Evolutionary conservation across 2,329 filamentous ascomycete species (phyloP).

Genomic region (Fusarium tupiense): DNA sequence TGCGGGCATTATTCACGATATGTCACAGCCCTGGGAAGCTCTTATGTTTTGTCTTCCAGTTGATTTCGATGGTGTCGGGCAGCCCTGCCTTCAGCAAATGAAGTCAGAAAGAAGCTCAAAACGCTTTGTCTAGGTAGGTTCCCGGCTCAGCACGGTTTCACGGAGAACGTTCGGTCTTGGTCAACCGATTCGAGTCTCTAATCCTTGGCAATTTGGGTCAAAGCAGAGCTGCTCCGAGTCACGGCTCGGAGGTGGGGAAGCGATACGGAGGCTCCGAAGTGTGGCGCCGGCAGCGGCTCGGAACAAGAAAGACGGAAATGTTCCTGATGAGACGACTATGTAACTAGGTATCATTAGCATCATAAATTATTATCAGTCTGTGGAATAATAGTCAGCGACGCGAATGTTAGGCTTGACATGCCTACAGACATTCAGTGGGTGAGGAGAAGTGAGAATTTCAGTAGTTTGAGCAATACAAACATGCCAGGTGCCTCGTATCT

Average conservation of each 20-base stretch:
- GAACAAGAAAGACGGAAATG: neutral
- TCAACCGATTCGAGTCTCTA: neutral
- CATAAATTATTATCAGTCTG: neutral
- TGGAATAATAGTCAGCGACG: neutral
- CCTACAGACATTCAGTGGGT: neutral
- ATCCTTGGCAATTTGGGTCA: slow-evolving; percentile 19
- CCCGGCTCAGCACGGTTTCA: neutral
- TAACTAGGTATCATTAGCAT: neutral
- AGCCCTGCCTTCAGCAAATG: neutral
- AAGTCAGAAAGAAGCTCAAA: neutral
- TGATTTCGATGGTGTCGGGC: neutral
- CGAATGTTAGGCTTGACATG: neutral
- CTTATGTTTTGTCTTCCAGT: neutral
- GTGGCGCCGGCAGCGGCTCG: slow-evolving; percentile 23
- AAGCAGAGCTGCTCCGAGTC: slow-evolving; percentile 11
- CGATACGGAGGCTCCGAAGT: slow-evolving; percentile 27
- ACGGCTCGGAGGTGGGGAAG: slow-evolving; percentile 25
- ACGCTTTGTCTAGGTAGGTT: neutral
- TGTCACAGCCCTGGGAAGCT: neutral
- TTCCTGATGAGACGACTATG: neutral
- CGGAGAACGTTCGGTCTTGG: slow-evolving; percentile 16
- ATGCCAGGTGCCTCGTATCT: too few relatives aligned
- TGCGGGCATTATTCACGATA: neutral
- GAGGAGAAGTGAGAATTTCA: too few relatives aligned
- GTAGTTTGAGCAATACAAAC: neutral